Evolutionary conservation across 306 rosid species (phyloP).

Genomic region (Prunus armeniaca): DNA sequence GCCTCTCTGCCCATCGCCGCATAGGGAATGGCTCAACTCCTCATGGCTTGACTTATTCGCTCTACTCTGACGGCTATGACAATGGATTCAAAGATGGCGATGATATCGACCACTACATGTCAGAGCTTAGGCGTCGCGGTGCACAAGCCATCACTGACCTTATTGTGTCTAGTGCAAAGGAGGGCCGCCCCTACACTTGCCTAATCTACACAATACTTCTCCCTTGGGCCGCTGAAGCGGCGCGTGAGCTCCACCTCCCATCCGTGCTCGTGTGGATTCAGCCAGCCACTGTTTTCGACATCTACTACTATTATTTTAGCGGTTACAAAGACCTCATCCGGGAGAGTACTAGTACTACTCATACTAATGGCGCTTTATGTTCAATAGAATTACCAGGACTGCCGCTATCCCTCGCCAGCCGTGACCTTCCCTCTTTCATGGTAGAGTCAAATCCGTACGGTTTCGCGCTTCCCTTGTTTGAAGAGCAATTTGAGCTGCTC

Average conservation of each 20-base stretch:
- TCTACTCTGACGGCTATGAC: conserved; percentile 39
- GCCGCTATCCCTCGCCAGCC: conserved; percentile 10
- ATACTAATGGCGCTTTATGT: not conserved
- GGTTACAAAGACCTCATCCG: conserved; percentile 18
- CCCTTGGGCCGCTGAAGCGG: conserved; percentile 35
- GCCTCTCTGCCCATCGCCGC: conserved; percentile 13
- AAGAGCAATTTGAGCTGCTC: conserved; percentile 16
- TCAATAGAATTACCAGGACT: conserved; percentile 24
- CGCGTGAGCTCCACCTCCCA: conserved; percentile 17
- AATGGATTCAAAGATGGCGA: conserved; percentile 12
- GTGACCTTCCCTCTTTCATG: conserved; percentile 38
- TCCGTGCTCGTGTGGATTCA: conserved; percentile 37
- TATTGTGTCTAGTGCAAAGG: not conserved
- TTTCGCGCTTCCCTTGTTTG: not conserved
- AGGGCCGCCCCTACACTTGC: conserved; percentile 26
- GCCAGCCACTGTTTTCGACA: conserved; percentile 34
- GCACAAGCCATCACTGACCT: conserved; percentile 19
- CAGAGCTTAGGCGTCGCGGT: conserved; percentile 14
- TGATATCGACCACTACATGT: not conserved
- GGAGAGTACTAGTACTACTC: too few relatives aligned
- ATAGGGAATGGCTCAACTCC: conserved; percentile 6
- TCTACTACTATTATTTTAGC: conserved; percentile 33
- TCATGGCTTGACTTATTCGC: conserved; percentile 12
- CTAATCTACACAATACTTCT: conserved; percentile 24
- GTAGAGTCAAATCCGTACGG: not conserved